Base-by-base conservation (phyloP, 768 basidiomycete genomes). In the Tricholoma matsutake region DNA sequence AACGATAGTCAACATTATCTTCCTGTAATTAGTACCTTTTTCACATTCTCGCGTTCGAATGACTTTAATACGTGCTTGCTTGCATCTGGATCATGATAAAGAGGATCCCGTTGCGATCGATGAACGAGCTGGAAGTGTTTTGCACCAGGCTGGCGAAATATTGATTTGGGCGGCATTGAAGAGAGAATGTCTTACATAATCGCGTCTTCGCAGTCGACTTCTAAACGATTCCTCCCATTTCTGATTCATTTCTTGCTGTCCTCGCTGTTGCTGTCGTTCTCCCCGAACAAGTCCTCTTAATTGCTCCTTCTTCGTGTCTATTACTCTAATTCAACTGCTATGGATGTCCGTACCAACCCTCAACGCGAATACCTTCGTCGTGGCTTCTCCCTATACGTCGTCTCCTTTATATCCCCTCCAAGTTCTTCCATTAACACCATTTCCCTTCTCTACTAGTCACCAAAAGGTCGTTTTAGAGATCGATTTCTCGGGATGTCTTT, bases 61-160 rank as follows among this genome's bases (percentile, higher is more conserved):
- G 86, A 82, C 70, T 93, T 96, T 51, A 98, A 80, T n/a, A 99
- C 95, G 72, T 94, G 88, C 63, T 86, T 83, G 56, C 87, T 87
- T 0, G 94, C 93, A 61, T 94, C 92, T 2, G 93, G 86, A 67
- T 98, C 96, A 69, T 98, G 89, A 64, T 95, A 94, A 54, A 96
- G 85, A 2, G 97, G 97, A 76, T 98, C 97, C 47, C 96, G 80
- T 69, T 95, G 95, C 7, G 96, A 98, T 61, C 97, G 84, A 72
- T 98, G 94, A 20, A 99, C 96, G 39, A 99, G 91, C 77, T 98
- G 96, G 67, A 96, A 98, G 71, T 98, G 96, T 69, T 88, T 87
- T 58, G 90, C 87, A 20, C 92, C 93, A 7, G 96, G 92, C 65
- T 88, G 88, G 61, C 94, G 87, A 78, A 92, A 99, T 64, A 95